Conservation (phyloP, 2,329 filamentous ascomycete species). For the Colletotrichum falcatum region DNA sequence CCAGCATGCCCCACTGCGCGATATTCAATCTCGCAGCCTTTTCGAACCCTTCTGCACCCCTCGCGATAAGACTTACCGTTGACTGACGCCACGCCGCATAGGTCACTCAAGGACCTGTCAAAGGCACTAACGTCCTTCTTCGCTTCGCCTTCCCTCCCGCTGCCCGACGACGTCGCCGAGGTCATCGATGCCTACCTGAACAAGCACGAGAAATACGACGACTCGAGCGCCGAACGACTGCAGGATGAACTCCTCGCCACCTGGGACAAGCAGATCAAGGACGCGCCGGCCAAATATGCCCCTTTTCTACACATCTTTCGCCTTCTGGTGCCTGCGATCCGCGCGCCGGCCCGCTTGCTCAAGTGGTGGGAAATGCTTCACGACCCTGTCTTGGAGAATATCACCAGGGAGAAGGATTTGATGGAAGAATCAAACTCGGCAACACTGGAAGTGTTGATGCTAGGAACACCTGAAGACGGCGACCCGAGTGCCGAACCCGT, state of each 20-base stretch:
- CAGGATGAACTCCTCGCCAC: constrained; percentile 78
- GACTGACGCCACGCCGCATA: constrained; percentile 45
- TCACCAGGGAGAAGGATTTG: constrained; percentile 54
- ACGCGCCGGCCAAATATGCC: constrained; percentile 67
- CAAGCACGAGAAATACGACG: constrained; percentile 75
- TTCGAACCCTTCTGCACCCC: constrained; percentile 6
- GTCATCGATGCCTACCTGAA: constrained; percentile 76
- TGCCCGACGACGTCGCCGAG: constrained; percentile 73
- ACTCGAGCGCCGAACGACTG: constrained; percentile 75
- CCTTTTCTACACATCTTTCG: constrained; percentile 78
- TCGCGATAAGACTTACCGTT: constrained; percentile 1
- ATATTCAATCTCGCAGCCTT: constrained; percentile 22
- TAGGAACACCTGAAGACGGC: constrained; percentile 69
- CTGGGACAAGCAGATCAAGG: constrained; percentile 73
- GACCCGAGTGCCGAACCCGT: constrained; percentile 55
- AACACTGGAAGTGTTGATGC: constrained; percentile 72
- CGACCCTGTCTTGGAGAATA: constrained; percentile 59
- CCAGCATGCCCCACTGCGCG: constrained; percentile 20
- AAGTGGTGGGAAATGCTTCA: constrained; percentile 79
- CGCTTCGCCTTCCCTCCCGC: constrained; percentile 63
- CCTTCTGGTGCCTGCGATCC: constrained; percentile 72
- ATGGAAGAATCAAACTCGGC: constrained; percentile 74
- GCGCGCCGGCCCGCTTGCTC: constrained; percentile 70
- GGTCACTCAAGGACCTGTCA: constrained; percentile 70
- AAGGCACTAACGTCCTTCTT: constrained; percentile 67